Conservation (phyloP, 2,329 filamentous ascomycete species). For the Magnaporthales sp. region DNA sequence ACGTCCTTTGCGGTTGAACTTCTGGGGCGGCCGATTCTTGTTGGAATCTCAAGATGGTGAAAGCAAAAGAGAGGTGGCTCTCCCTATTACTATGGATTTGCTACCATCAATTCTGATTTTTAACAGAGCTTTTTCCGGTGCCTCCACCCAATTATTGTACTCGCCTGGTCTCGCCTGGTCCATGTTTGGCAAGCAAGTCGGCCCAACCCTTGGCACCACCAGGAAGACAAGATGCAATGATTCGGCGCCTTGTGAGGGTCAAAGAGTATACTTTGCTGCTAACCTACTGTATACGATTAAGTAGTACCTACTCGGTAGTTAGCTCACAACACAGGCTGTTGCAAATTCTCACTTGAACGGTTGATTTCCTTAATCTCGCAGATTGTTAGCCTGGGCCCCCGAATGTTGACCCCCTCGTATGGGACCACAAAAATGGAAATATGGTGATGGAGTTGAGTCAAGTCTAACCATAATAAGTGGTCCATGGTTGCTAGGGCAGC, state of each 20-base stretch:
- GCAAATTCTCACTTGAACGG: too few relatives aligned
- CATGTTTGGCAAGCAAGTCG: background rate
- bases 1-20: background rate
- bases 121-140: background rate
- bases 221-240: background rate
- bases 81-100: background rate
- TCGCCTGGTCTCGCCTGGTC: background rate
- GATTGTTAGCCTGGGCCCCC: too few relatives aligned
- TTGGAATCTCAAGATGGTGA: background rate
- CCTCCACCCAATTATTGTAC: background rate
- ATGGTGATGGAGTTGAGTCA: too few relatives aligned
- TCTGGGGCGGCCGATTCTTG: background rate
- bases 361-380: too few relatives aligned
- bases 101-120: background rate
- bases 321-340: too few relatives aligned
- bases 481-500: too few relatives aligned
- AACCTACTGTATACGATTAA: too few relatives aligned
- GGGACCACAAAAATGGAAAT: too few relatives aligned
- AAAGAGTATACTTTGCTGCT: too few relatives aligned
- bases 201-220: background rate
- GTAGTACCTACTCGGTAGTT: too few relatives aligned
- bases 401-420: too few relatives aligned
- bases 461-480: too few relatives aligned
- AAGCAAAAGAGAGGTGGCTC: background rate
- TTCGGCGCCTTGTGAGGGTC: background rate